Evolutionary conservation across 352 stramenopile genomes (phyloP).

Genomic region (Globisporangium heterothallicum): DNA sequence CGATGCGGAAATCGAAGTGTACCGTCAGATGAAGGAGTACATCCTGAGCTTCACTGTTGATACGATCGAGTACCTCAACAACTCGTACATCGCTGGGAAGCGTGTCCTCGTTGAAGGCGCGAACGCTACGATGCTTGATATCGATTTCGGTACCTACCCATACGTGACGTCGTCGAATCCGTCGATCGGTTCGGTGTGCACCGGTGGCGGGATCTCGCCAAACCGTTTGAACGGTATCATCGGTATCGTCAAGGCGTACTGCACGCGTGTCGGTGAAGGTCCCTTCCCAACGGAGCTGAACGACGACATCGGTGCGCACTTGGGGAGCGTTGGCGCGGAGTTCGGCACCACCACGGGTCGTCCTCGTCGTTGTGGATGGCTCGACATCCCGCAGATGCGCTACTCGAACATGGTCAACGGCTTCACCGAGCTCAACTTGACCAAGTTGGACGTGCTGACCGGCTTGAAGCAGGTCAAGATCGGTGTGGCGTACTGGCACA

Average conservation of each 20-base stretch:
- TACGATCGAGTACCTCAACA: slow-evolving; percentile 96
- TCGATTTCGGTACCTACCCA: slow-evolving; percentile 99
- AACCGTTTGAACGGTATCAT: slow-evolving; percentile 92
- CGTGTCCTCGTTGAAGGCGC: slow-evolving; percentile 98
- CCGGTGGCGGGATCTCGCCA: slow-evolving; percentile 93
- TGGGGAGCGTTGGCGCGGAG: slow-evolving; percentile 92
- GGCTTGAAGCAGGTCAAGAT: slow-evolving; percentile 95
- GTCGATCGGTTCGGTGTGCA: slow-evolving; percentile 96
- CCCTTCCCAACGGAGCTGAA: slow-evolving; percentile 98
- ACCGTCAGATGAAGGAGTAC: slow-evolving; percentile 73
- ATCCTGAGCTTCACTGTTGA: slow-evolving; percentile 91
- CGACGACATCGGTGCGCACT: slow-evolving; percentile 88
- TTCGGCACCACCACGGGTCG: slow-evolving; percentile 98
- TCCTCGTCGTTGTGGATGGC: slow-evolving; percentile 96
- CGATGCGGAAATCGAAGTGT: slow-evolving; percentile 83
- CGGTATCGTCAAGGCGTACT: slow-evolving; percentile 99
- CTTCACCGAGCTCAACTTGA: slow-evolving; percentile 98
- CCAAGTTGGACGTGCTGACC: slow-evolving; percentile 99
- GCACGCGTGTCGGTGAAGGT: slow-evolving; percentile 97
- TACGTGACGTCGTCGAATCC: slow-evolving; percentile 99
- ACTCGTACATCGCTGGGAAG: slow-evolving; percentile 93
- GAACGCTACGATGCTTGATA: slow-evolving; percentile 99
- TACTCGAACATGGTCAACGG: slow-evolving; percentile 93
- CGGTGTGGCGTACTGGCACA: slow-evolving; percentile 93
- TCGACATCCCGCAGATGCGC: slow-evolving; percentile 96